Evolutionary conservation across 192 early-diverging fungal genomes (phyloP).

Genomic region (Entomortierella beljakovae): DNA sequence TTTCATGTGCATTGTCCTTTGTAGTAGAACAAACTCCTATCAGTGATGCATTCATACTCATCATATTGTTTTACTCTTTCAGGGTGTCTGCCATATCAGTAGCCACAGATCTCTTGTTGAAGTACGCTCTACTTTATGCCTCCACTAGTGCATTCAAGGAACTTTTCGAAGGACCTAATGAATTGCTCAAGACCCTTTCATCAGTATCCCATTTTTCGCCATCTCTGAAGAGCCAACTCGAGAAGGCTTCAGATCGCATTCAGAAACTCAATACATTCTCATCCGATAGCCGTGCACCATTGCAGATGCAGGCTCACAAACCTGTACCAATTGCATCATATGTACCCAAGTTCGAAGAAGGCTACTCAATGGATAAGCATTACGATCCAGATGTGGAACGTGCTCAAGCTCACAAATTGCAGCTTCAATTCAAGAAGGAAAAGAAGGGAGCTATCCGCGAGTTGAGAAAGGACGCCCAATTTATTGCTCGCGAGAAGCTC

Average conservation of each 20-base stretch:
- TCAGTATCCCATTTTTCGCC: constrained; percentile 13
- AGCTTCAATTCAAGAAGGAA: constrained; percentile 90
- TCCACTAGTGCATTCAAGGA: constrained; percentile 75
- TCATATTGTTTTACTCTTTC: no score
- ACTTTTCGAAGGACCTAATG: constrained; percentile 59
- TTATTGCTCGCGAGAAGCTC: constrained; percentile 81
- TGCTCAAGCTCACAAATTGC: constrained; percentile 79
- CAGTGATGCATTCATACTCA: neutral
- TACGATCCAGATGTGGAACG: constrained; percentile 86
- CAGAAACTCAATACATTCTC: constrained; percentile 65
- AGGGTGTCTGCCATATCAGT: constrained; percentile 57
- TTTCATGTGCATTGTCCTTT: neutral
- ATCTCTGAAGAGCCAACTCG: constrained; percentile 45
- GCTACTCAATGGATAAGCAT: constrained; percentile 88
- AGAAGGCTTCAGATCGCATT: constrained; percentile 53
- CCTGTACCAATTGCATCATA: constrained; percentile 89
- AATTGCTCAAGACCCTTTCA: constrained; percentile 42
- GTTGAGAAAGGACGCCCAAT: constrained; percentile 93
- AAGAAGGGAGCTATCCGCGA: constrained; percentile 95
- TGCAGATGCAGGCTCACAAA: constrained; percentile 86
- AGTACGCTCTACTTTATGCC: constrained; percentile 65
- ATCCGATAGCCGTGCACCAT: constrained; percentile 67
- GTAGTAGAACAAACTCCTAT: neutral
- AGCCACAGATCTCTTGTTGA: constrained; percentile 52
- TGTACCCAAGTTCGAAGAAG: constrained; percentile 91